Evolutionary conservation across 140 eudicot species (phyloP).

Genomic region (Stevia rebaudiana): DNA sequence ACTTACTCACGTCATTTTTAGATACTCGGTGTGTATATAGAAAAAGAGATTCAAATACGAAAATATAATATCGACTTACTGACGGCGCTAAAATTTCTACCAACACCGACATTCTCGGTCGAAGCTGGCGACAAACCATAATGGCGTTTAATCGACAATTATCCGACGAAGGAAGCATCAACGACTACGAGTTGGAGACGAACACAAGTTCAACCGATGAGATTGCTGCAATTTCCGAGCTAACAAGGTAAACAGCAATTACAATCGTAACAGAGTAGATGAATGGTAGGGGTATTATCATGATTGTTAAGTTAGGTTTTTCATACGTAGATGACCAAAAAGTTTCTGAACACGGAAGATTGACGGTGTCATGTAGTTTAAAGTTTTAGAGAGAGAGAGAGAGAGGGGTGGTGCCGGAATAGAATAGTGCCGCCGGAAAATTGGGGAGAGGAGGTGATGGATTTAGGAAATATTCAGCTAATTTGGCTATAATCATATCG

Average conservation of each 20-base stretch:
- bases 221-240: constrained; percentile 2
- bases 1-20: too few species aligned
- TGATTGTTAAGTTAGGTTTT: background rate
- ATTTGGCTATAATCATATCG: background rate
- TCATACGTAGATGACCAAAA: background rate
- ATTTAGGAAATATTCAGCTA: background rate
- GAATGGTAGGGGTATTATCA: background rate
- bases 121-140: constrained; percentile 7
- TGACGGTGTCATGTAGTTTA: too few species aligned
- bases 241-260: constrained; percentile 23
- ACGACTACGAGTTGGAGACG: background rate
- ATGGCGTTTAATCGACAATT: constrained; percentile 15
- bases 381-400: too few species aligned
- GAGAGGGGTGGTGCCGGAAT: too few species aligned
- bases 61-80: constrained; percentile 2
- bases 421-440: background rate
- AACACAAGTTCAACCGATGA: constrained; percentile 7
- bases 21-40: too few species aligned
- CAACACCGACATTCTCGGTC: background rate
- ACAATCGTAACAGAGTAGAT: background rate
- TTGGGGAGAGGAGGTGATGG: background rate
- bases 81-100: background rate
- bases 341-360: too few species aligned
- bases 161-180: constrained; percentile 6
- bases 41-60: background rate